Evolutionary conservation across 2,329 filamentous ascomycete species (phyloP).

Genomic region (Fusarium caatingaense): DNA sequence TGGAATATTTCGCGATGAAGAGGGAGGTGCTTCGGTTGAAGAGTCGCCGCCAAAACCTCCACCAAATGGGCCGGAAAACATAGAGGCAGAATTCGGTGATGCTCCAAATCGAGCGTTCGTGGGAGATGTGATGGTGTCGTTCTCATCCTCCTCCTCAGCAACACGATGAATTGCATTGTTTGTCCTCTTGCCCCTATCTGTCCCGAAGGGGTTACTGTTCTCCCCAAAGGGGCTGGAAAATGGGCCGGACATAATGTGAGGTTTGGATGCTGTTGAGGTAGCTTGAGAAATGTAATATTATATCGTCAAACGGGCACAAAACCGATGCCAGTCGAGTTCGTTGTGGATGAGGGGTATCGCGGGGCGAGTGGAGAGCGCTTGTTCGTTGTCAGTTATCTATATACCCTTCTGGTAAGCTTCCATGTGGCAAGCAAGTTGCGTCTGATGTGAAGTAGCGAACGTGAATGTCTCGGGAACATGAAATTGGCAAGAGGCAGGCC

Average conservation of each 20-base stretch:
- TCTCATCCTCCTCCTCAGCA: constrained; percentile 89
- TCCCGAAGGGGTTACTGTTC: constrained; percentile 56
- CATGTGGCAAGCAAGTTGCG: constrained; percentile 57
- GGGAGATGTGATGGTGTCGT: constrained; percentile 79
- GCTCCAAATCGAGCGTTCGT: constrained; percentile 70
- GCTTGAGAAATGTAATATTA: background rate
- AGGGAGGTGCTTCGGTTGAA: constrained; percentile 58
- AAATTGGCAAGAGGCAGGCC: background rate
- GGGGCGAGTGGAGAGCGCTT: constrained; percentile 68
- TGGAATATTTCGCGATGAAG: constrained; percentile 60
- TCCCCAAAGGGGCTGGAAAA: constrained; percentile 80
- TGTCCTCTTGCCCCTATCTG: constrained; percentile 37
- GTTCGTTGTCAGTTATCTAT: constrained; percentile 67
- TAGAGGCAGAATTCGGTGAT: constrained; percentile 49
- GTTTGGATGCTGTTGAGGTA: constrained; percentile 1
- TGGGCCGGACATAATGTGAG: constrained; percentile 73
- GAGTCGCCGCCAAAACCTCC: constrained; percentile 57
- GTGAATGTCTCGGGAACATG: background rate
- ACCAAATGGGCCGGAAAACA: constrained; percentile 65
- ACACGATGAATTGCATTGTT: constrained; percentile 62
- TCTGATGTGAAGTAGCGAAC: background rate
- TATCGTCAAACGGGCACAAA: constrained; percentile 19
- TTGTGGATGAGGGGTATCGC: constrained; percentile 75
- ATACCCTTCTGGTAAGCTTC: constrained; percentile 71
- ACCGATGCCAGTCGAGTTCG: constrained; percentile 69